Evolutionary conservation across 805 yeast genomes (phyloP).

Genomic region (Gaillardinia entomophila): DNA sequence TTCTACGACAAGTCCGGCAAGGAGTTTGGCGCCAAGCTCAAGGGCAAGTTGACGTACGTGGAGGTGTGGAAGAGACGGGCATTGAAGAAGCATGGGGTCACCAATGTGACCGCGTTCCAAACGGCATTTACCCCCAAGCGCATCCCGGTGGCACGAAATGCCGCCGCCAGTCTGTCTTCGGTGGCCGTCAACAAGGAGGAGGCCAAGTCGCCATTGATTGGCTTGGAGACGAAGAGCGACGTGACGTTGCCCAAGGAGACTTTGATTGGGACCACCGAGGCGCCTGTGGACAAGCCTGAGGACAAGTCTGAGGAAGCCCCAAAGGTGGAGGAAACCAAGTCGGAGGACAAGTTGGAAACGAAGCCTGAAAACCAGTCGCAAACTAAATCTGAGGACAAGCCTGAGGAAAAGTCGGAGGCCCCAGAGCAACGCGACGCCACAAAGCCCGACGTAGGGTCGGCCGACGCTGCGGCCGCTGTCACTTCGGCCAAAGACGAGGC

Average conservation of each 20-base stretch:
- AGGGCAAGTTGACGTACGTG: conserved; percentile 30
- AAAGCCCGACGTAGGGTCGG: no score
- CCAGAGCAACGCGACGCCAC: no score
- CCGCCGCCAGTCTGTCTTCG: conserved; percentile 4
- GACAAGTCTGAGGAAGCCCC: no score
- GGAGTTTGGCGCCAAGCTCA: conserved; percentile 26
- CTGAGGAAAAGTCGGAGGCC: no score
- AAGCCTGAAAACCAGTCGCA: no score
- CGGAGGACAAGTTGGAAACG: no score
- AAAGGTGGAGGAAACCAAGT: no score
- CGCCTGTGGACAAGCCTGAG: neutral
- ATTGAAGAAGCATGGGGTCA: conserved; percentile 33
- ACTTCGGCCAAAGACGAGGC: no score
- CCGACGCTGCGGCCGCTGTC: no score
- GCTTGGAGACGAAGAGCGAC: conserved; percentile 17
- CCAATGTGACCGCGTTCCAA: conserved; percentile 25
- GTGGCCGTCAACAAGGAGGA: conserved; percentile 1
- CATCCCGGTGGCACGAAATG: conserved; percentile 6
- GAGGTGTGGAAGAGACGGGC: conserved; percentile 39
- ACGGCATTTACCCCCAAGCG: conserved; percentile 35
- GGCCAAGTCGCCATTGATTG: conserved; percentile 15
- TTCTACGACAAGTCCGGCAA: conserved; percentile 31
- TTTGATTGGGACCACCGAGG: conserved; percentile 23
- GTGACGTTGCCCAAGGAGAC: conserved; percentile 38
- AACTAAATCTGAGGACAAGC: no score